phyloP scores from a whole-genome alignment of 2,329 filamentous ascomycete species.

The Venturia pyrina region DNA sequence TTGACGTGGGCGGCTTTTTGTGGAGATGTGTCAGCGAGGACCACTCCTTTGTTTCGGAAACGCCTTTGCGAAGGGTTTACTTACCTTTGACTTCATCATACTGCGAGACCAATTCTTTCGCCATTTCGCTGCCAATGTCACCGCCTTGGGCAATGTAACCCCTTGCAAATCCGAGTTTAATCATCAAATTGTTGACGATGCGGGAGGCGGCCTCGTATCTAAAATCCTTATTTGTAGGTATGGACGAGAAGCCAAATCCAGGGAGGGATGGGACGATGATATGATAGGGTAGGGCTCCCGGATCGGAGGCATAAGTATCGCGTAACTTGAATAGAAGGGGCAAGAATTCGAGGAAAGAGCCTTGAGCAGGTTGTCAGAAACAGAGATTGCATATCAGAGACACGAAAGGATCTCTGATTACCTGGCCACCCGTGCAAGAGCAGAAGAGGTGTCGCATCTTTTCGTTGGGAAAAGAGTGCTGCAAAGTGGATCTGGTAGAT shows the following conservation, averaged over 20 bases:
- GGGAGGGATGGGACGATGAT: conserved; percentile 46
- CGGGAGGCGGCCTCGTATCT: conserved; percentile 29
- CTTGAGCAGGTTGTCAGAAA: conserved; percentile 11
- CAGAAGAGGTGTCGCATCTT: conserved; percentile 40
- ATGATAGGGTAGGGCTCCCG: conserved; percentile 42
- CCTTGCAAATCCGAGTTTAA: conserved; percentile 39
- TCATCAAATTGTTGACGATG: conserved; percentile 43
- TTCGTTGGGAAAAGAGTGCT: conserved; percentile 42
- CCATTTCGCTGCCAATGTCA: conserved; percentile 41
- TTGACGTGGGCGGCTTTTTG: too few species aligned
- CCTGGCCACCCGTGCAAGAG: conserved; percentile 48
- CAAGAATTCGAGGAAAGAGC: conserved; percentile 45
- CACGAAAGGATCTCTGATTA: too few species aligned
- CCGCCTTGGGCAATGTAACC: conserved; percentile 47
- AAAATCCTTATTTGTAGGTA: conserved; percentile 37
- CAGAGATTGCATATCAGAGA: too few species aligned
- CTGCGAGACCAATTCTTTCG: conserved; percentile 27
- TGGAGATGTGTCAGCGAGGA: conserved; percentile 24
- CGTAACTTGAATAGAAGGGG: conserved; percentile 38
- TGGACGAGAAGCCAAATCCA: conserved; percentile 43
- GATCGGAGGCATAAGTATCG: conserved; percentile 32
- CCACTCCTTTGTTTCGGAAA: conserved; percentile 34
- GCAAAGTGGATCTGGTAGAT: conserved; percentile 37
- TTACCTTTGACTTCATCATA: too few species aligned
- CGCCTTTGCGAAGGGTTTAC: too few species aligned